Conservation (phyloP, 225 moss, liverwort and hornwort species). For the Straminergon stramineum region DNA sequence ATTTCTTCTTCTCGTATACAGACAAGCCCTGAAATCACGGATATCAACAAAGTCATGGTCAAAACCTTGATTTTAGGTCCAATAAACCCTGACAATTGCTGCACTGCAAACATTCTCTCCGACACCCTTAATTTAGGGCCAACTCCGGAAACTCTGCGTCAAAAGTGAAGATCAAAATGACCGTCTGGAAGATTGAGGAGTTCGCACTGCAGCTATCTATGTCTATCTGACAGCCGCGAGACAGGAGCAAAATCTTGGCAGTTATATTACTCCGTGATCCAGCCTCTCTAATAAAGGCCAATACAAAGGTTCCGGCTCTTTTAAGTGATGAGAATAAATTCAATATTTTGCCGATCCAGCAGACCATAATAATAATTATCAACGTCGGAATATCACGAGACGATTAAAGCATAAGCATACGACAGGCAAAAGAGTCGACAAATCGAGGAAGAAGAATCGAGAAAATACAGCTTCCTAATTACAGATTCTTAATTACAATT, state of each 20-base stretch:
- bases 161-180: background rate
- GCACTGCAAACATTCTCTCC: background rate
- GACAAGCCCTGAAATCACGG: constrained; percentile 70
- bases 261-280: background rate
- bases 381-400: background rate
- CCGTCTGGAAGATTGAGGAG: background rate
- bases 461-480: background rate
- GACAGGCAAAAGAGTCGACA: background rate
- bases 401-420: background rate
- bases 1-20: constrained; percentile 96
- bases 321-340: background rate
- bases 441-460: background rate
- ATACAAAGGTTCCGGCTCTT: background rate
- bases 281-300: background rate
- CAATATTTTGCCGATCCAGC: background rate
- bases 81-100: background rate
- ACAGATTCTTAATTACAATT: background rate
- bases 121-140: background rate
- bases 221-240: background rate
- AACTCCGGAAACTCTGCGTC: background rate
- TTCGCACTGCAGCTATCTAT: background rate
- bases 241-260: background rate
- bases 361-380: background rate
- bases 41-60: constrained; percentile 5
- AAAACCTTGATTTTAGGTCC: background rate